Conservation (phyloP, 2,329 filamentous ascomycete species). For the Leptographium galeiforme region DNA sequence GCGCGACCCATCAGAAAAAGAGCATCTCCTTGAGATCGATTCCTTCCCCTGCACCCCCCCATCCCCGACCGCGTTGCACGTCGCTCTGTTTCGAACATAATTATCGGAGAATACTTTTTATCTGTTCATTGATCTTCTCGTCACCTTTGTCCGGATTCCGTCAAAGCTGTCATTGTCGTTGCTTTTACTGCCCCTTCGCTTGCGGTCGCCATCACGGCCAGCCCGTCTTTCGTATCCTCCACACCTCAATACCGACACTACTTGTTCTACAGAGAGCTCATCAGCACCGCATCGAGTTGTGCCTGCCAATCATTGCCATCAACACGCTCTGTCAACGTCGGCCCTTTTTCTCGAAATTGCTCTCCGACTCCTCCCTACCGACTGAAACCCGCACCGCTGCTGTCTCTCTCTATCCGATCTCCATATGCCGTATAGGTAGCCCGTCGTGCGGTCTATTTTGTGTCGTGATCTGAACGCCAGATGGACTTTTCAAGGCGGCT, state of each 20-base stretch:
- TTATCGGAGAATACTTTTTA: not conserved
- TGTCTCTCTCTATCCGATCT: too few species aligned
- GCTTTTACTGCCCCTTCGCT: not conserved
- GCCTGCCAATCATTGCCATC: too few species aligned
- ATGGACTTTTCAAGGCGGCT: not conserved
- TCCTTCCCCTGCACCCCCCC: not conserved
- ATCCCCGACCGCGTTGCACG: not conserved
- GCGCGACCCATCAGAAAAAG: slow-evolving; percentile 1
- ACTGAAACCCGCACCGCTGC: not conserved
- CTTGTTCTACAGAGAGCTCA: too few species aligned
- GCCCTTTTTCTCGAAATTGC: too few species aligned
- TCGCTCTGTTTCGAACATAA: not conserved
- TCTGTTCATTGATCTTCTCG: not conserved
- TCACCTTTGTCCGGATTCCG: not conserved
- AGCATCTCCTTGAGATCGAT: not conserved
- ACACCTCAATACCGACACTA: not conserved
- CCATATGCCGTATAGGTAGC: too few species aligned
- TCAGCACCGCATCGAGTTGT: too few species aligned
- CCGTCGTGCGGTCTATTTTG: too few species aligned
- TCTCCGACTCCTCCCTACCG: too few species aligned
- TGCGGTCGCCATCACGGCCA: not conserved
- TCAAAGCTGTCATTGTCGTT: not conserved
- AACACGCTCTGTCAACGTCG: too few species aligned
- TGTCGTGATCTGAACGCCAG: not conserved
- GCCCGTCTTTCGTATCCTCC: not conserved